These are phyloP conservation scores for Andrographis paniculata DNA, from an alignment of 305 asterid species.

Conservation along the genomic window DNA sequence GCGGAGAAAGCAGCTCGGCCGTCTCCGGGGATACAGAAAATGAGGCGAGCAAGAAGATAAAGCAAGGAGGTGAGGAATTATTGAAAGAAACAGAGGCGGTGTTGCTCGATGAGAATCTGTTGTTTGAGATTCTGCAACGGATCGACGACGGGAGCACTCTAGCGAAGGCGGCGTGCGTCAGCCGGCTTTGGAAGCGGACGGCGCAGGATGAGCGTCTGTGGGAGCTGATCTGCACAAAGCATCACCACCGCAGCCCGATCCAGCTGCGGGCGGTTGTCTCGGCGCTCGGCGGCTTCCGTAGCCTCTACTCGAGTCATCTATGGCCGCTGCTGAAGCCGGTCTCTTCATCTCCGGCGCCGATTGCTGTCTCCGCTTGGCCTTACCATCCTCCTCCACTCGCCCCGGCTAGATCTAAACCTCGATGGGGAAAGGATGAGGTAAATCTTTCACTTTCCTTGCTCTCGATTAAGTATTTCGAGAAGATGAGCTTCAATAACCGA, in stretches of 20 bases:
- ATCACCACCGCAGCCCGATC: constrained; percentile 49
- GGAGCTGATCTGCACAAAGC: constrained; percentile 92
- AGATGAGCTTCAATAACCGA: constrained; percentile 59
- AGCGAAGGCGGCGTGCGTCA: constrained; percentile 77
- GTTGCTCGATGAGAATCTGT: constrained; percentile 62
- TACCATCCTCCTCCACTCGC: constrained; percentile 31
- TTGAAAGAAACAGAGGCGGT: constrained; percentile 40
- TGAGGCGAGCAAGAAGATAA: constrained; percentile 32
- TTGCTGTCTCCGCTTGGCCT: constrained; percentile 48
- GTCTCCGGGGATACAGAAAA: constrained; percentile 14
- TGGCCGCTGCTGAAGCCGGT: constrained; percentile 79
- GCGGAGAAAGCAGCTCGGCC: constrained; percentile 17
- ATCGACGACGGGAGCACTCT: constrained; percentile 84
- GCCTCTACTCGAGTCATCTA: constrained; percentile 67
- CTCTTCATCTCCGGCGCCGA: constrained; percentile 30
- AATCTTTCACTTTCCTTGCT: constrained; percentile 79
- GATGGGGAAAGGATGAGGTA: constrained; percentile 96
- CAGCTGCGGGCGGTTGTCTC: constrained; percentile 76
- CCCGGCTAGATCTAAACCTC: constrained; percentile 31
- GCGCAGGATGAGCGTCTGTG: constrained; percentile 90
- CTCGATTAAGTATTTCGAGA: constrained; percentile 81
- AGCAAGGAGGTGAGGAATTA: constrained; percentile 21
- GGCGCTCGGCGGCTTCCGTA: constrained; percentile 89
- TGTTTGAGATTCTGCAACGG: constrained; percentile 76
- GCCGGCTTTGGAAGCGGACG: constrained; percentile 70